A percentile compares a stretch with the other conserved stretches of the same genome.
These are phyloP conservation scores for Ormosia semicastrata DNA, from an alignment of 306 rosid species.

Conservation along the genomic window DNA sequence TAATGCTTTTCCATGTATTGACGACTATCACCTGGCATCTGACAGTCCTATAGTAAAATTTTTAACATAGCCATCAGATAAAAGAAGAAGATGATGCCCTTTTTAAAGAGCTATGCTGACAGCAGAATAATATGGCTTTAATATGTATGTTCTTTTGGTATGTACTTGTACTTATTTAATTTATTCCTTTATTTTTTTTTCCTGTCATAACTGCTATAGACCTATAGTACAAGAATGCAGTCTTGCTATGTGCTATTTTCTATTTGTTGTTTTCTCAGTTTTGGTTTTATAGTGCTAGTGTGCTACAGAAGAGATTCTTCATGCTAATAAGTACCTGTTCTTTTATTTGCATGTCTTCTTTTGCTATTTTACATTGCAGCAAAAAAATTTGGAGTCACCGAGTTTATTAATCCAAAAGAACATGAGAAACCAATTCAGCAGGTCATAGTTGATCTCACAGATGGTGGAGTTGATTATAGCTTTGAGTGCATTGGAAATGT, in stretches of 20 bases:
- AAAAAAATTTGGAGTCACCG: conserved; percentile 79
- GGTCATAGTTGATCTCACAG: conserved; percentile 78
- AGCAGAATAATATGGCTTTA: neutral
- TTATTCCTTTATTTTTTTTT: neutral
- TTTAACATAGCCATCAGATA: neutral
- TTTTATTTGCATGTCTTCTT: neutral
- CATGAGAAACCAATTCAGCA: conserved; percentile 89
- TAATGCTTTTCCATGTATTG: neutral
- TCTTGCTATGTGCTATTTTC: neutral
- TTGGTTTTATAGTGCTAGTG: neutral
- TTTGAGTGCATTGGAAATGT: conserved; percentile 97
- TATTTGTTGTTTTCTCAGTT: neutral
- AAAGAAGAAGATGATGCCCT: neutral
- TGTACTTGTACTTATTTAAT: conserved; percentile 4
- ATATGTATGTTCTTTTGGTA: neutral
- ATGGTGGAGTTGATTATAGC: conserved; percentile 94
- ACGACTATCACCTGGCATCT: neutral
- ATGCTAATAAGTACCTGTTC: neutral
- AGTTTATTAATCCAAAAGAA: conserved; percentile 91
- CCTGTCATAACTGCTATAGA: neutral
- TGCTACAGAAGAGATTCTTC: neutral
- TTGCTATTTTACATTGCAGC: conserved; percentile 56
- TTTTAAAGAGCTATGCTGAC: neutral
- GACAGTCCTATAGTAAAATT: neutral
- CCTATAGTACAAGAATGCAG: neutral